Evolutionary conservation across 495 filamentous ascomycete species (phyloP), one percentile per base, ranked within the genome.

Genomic region (Mycothermus thermophilus): DNA sequence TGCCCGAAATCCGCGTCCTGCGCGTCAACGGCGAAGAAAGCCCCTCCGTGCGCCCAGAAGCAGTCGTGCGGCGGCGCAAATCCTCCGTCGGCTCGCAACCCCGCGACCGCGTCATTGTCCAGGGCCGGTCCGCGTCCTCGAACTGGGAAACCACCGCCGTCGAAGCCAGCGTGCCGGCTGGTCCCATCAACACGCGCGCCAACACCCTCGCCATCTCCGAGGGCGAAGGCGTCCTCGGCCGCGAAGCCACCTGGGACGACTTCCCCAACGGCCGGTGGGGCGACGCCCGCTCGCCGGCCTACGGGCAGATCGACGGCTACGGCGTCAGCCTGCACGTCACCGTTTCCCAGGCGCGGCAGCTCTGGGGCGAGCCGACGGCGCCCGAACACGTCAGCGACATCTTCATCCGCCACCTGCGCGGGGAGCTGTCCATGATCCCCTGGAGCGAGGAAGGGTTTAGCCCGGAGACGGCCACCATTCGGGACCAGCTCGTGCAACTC

Each of bases 161-260:
- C 15, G 72, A 82, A 51, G 80, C 77, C 2, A 74, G 71, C 27
- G 59, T 82, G 15, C 72, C 66, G 1, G 66, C 67, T 5, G 74
- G 69, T 29, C 54, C 63, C 2, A 57, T 75, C 49, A 77, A 75
- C 48, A 72, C 69, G 19, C 71, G 80, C 27, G 78, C 78, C 30
- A 86, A 82, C 46, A 88, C 85, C 4, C 72, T 95, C 12, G 83
- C 83, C 13, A 94, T 94, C 34, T 92, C 87, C 0, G 85, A 94
- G 63, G 87, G 87, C 3, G 75, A 88, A 43, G 87, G 87, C 25
- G 65, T 80, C n/a, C 68, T 94, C 9, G 90, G 88, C 21, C 69
- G 92, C 40, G 92, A 95, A 62, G 92, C 92, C 15, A 96, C 90
- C 5, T 97, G 90, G 90, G 90, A 97, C 52, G 90, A 97, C 59